Evolutionary conservation across 192 early-diverging fungal species (phyloP), one percentile per base, ranked within the genome.

Genomic region (Haplosporangium gracile): DNA sequence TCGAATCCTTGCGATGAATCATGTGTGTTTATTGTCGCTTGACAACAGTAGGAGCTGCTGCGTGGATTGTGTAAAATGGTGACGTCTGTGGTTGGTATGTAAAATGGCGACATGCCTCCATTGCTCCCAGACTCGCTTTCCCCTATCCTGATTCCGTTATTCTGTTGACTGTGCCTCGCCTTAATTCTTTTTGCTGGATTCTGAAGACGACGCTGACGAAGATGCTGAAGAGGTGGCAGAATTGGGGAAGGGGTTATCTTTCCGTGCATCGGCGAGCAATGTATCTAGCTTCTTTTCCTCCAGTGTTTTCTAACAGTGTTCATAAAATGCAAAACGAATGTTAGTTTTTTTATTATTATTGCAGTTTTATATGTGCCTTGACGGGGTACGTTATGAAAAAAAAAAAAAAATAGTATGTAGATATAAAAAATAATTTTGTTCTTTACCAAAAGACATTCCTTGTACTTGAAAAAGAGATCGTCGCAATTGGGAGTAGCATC

Each of bases 231-330:
- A 79, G 6, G 79, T 71, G 9, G 74, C 63, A 24, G 81, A 15
- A 49, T 71, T 81, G 8, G 88, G 89, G 80, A 94, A 94, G 29
- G 93, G 94, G 75, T 92, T 89, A 18, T 97, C 93, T 77, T 96
- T 96, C 71, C 95, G 92, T 40, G 97, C 97, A 60, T 98, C 97
- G 9, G 81, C 84, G 24, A 98, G 93, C 80, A 98, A 90, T 83
- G 93, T 94, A 74, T 97, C 96, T 63, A 98, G 89, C 8, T 96
- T 94, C 80, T 97, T 96, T 57, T 97, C 94, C 69, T 94, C 94
- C 43, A 97, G 90, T 47, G 93, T 95, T 72, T 89, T 88, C 93
- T 96, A 87, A 55, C 10, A 15, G 5, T 51, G 36, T 74, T 18
- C 34, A 45, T 15, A 55, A 26, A 73, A 40, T 55, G 36, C 36